phyloP scores from a whole-genome alignment of 768 basidiomycete genomes.

The Mrakia gelida region DNA sequence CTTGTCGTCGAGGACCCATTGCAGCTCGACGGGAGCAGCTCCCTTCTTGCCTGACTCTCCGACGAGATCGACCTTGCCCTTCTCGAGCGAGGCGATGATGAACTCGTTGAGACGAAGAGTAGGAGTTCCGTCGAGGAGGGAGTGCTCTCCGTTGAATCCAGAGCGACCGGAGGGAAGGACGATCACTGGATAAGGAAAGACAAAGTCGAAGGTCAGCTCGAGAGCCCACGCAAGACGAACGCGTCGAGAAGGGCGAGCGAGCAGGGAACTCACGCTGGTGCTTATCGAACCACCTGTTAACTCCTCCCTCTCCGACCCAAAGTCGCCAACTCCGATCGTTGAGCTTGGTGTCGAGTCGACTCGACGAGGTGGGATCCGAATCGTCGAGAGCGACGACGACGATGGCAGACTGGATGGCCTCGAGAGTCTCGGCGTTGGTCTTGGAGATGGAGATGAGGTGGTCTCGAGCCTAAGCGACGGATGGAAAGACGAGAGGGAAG shows the following conservation, averaged over 20 bases:
- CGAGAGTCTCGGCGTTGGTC: constrained; percentile 62
- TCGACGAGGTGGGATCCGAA: constrained; percentile 69
- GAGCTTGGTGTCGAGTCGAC: constrained; percentile 63
- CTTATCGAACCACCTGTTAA: constrained; percentile 92
- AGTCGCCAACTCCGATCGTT: constrained; percentile 49
- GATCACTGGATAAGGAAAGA: constrained; percentile 57
- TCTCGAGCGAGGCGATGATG: constrained; percentile 67
- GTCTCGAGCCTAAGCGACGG: constrained; percentile 53
- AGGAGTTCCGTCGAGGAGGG: constrained; percentile 73
- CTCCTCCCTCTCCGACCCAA: constrained; percentile 50
- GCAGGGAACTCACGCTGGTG: constrained; percentile 67
- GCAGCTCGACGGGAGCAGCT: constrained; percentile 58
- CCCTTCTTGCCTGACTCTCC: constrained; percentile 34
- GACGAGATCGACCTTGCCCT: constrained; percentile 64
- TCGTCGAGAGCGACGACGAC: constrained; percentile 83
- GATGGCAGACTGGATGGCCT: constrained; percentile 83
- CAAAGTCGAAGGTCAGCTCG: not conserved
- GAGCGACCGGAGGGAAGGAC: constrained; percentile 93
- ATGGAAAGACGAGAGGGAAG: too few species aligned
- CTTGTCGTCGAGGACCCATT: constrained; percentile 61
- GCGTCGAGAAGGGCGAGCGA: not conserved
- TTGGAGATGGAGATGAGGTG: constrained; percentile 63
- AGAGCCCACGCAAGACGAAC: too few species aligned
- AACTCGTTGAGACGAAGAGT: constrained; percentile 95
- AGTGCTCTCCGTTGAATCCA: constrained; percentile 90